Base-by-base conservation (phyloP, 768 basidiomycete genomes). In the Saitozyma sp. region DNA sequence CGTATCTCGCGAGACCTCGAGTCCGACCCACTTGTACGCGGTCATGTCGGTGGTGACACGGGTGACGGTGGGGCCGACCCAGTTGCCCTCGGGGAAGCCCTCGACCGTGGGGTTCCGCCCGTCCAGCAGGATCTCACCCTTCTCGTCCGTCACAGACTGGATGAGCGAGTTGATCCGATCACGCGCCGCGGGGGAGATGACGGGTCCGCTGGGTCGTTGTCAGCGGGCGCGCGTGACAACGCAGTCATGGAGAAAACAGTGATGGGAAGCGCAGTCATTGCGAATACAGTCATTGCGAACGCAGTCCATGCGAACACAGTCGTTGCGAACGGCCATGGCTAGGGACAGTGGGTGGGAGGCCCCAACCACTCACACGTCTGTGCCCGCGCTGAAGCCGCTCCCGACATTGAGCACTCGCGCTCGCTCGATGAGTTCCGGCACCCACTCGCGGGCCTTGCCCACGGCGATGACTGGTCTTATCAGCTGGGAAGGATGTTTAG, bases 61-160 rank as follows among this genome's bases (percentile, higher is more conserved):
- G 56, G 95, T 84, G 57, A 97, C 84, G 0, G 92, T 93, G 0
- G 93, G 92, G 1, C 91, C 94, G 61, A 97, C 86, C 71, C 92
- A 97, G 80, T 96, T 97, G 37, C 93, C 93, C 58, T 89, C 79
- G 6, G 89, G 87, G 74, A 92, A 95, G 0, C 82, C 85, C 0
- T 85, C 82, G 6, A 93, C 87, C 55, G 82, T 75, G 54, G 87
- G 68, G 43, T 83, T 82, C 37, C 94, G 86, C 4, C 94, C 94
- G 77, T 97, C 94, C 16, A 96, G 86, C 62, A 86, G 83, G 56
- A 95, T 87, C 66, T 84, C 85, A 39, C 92, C 93, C 10, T 92
- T 92, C 78, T 96, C 87, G n/a, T 73, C 66, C 55, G 69, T 76
- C 56, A 73, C 80, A 2, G 80, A 79, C 20, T 83, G 82, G 71